Evolutionary conservation across 805 yeast species (phyloP), one percentile per base, ranked within the genome.

Genomic region (Myxozyma mucilagina): DNA sequence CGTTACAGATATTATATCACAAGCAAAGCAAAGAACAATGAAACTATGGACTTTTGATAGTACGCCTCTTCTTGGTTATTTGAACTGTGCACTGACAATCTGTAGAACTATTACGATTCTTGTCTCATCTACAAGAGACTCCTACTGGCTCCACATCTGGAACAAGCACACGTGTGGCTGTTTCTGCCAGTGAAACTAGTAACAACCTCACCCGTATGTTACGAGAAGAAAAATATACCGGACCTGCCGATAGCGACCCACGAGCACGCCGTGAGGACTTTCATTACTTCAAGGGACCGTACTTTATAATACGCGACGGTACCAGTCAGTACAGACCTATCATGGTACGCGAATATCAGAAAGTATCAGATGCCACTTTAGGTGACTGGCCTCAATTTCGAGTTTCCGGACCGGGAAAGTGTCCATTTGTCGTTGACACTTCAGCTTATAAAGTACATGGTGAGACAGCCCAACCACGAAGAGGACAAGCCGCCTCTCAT

Each of bases 201-300:
- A 55, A 56, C 35, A 63, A 65, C 36, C 57, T 70, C 50, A 81
- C 87, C 2, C 83, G 86, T 52, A 78, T 93, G 64, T 80, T 93
- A 68, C 85, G 86, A 65, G 91, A 90, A 70, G 99, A 94, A 71
- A 89, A 89, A 69, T 75, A 89, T 13, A 85, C 84, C 72, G 97
- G 97, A 11, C 88, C 96, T 0, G 82, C 87, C 41, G 97, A 92
- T 73, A 82, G 96, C 66, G 97, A 92, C 72, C 94, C 96, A 11
- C 82, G 80, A 64, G 94, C 96, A 1, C 85, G 82, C 66, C 79
- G 97, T 59, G 96, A 89, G 68, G 97, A 93, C 71, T 82, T 87
- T 69, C 86, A 87, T 70, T 89, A 89, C 72, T 89, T 94, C 73
- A 85, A 85, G 53, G 85, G 86, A 42, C 84, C 86, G 6, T 90